These are phyloP conservation scores for Sungouiella thailandica DNA, from an alignment of 805 yeast species.

Conservation along the genomic window DNA sequence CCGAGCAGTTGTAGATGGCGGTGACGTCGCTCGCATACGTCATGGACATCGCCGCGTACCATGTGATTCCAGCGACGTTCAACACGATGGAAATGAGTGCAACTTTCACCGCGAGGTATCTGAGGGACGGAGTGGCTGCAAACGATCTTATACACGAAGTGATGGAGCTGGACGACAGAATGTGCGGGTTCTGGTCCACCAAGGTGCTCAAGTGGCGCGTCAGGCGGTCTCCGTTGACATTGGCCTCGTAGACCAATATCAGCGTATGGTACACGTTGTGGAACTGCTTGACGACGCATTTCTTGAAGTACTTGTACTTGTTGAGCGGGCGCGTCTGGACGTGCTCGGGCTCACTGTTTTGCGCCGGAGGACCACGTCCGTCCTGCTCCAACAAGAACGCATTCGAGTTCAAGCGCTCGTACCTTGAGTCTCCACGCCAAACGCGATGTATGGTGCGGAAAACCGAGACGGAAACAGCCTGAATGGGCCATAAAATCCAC, in stretches of 20 bases:
- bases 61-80: conserved; percentile 72
- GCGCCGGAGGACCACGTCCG: conserved; percentile 8
- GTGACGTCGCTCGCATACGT: conserved; percentile 84
- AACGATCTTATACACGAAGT: conserved; percentile 31
- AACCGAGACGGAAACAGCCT: conserved; percentile 45
- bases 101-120: conserved; percentile 41
- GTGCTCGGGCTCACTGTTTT: not conserved
- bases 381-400: conserved; percentile 23
- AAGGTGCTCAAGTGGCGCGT: conserved; percentile 28
- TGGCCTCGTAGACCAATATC: conserved; percentile 37
- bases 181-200: conserved; percentile 33
- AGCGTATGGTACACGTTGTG: conserved; percentile 42
- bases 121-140: conserved; percentile 40
- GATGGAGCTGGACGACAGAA: conserved; percentile 30
- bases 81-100: conserved; percentile 50
- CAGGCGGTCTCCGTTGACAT: conserved; percentile 32
- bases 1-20: conserved; percentile 86
- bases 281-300: conserved; percentile 35
- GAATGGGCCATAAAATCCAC: conserved; percentile 70
- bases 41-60: conserved; percentile 80
- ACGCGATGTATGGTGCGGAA: conserved; percentile 34
- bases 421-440: conserved; percentile 11
- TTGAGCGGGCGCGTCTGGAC: not conserved
- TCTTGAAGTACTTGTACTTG: conserved; percentile 27
- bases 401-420: conserved; percentile 27